phyloP scores from a whole-genome alignment of 2,329 filamentous ascomycete genomes.

The Dichotomopilus funicola region DNA sequence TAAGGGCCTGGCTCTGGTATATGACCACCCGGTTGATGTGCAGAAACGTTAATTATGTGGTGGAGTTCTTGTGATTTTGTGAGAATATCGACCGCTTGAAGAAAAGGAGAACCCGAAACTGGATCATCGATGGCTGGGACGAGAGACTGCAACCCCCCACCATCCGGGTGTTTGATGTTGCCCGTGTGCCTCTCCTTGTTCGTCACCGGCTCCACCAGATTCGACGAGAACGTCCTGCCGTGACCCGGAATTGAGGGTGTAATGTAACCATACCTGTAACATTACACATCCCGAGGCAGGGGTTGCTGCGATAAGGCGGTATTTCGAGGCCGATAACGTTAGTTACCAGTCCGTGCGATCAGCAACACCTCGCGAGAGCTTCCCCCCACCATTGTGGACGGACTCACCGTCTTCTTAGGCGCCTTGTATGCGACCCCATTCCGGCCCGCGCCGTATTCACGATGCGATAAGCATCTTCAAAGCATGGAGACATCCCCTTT shows the following conservation, averaged over 20 bases:
- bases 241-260: no score
- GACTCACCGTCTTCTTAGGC: no score
- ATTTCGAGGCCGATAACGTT: no score
- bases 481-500: slow-evolving; percentile 65
- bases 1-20: no score
- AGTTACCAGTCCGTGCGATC: no score
- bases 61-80: no score
- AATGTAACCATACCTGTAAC: neutral
- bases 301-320: no score
- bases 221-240: no score
- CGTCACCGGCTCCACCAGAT: neutral
- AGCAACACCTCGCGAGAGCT: no score
- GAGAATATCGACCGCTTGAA: neutral
- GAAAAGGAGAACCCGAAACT: neutral
- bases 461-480: slow-evolving; percentile 7
- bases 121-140: neutral
- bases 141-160: neutral
- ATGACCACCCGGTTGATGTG: neutral
- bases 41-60: no score
- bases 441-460: neutral
- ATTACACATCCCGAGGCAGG: no score
- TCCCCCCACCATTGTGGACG: no score
- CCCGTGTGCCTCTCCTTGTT: neutral
- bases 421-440: neutral
- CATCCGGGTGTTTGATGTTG: neutral